A percentile compares a stretch with the other conserved stretches of the same genome.
Evolutionary conservation across 805 yeast species (phyloP).

Genomic region (Cyberlindnera mississippiensis): DNA sequence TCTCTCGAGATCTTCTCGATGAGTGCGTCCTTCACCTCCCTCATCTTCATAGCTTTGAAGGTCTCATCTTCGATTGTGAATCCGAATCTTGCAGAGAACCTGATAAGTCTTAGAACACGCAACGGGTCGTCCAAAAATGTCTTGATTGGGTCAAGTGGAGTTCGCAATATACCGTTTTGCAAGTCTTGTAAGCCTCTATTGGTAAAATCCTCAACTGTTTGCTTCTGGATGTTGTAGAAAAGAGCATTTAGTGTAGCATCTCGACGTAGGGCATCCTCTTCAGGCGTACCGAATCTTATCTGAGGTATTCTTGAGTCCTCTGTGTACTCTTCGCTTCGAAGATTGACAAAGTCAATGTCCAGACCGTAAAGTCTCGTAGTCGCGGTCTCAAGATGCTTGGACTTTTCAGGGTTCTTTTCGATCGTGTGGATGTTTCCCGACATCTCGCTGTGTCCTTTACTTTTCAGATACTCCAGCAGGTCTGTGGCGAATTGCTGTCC

Average conservation of each 20-base stretch:
- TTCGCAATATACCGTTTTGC: slow-evolving; percentile 63
- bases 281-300: slow-evolving; percentile 82
- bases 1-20: slow-evolving; percentile 80
- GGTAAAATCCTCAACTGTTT: slow-evolving; percentile 81
- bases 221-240: slow-evolving; percentile 73
- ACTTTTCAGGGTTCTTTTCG: slow-evolving; percentile 89
- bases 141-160: slow-evolving; percentile 80
- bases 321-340: slow-evolving; percentile 83
- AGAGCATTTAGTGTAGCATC: slow-evolving; percentile 95
- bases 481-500: slow-evolving; percentile 83
- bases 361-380: slow-evolving; percentile 79
- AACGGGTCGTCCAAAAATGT: slow-evolving; percentile 95
- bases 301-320: slow-evolving; percentile 82
- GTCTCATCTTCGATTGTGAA: slow-evolving; percentile 62
- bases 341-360: slow-evolving; percentile 92
- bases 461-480: slow-evolving; percentile 48
- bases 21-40: slow-evolving; percentile 54
- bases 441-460: slow-evolving; percentile 30
- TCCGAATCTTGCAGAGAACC: slow-evolving; percentile 80
- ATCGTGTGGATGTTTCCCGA: slow-evolving; percentile 63
- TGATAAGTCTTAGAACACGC: slow-evolving; percentile 75
- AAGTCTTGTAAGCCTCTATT: slow-evolving; percentile 72
- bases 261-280: slow-evolving; percentile 85
- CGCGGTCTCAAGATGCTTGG: slow-evolving; percentile 95
- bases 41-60: slow-evolving; percentile 55